Evolutionary conservation across 495 filamentous ascomycete species (phyloP), one percentile per base, ranked within the genome.

Genomic region (Cercophora newfieldiana): DNA sequence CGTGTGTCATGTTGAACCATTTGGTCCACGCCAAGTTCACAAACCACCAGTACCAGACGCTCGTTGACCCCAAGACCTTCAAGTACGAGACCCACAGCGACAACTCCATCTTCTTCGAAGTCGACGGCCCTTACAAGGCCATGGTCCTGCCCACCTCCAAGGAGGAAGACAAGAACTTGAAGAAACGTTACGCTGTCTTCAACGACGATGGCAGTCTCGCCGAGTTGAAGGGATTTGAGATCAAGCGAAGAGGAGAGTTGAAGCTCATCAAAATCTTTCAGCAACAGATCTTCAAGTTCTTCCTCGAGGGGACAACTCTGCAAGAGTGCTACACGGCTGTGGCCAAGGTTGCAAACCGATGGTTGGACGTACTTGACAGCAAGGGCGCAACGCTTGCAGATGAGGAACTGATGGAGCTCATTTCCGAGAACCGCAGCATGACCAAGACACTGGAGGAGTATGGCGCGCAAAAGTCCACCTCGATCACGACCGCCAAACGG

Each of bases 231-330:
- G 95, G 95, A 10, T 99, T 99, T 69, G 95, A 99, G 70, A 87
- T 99, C 68, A 99, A 99, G 83, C 90, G 95, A 71, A 86, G 95
- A 88, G 95, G 95, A 81, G 95, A 99, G 80, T 81, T 99, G 67
- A 98, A 98, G 80, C 86, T 99, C 68, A 99, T 99, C 86, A 99
- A 99, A 78, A 99, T 97, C 70, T 99, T 99, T 79, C 95, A 99
- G 78, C 90, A 92, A 33, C 95, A 98, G 72, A 96, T 99, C 72
- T 99, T 99, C 87, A 96, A 95, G 74, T 98, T 98, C 81, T 99
- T 99, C 79, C 78, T 99, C 5, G 94, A 98, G 75, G 95, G 95
- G 2, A 83, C 82, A 25, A 96, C 91, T 1, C 79, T 99, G 59
- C 79, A 85, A 1, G 94, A 98, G 76, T 97, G 93, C 14, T 99